These are phyloP conservation scores for Aspergillus campestris DNA, from an alignment of 495 filamentous ascomycete genomes.

Conservation along the genomic window DNA sequence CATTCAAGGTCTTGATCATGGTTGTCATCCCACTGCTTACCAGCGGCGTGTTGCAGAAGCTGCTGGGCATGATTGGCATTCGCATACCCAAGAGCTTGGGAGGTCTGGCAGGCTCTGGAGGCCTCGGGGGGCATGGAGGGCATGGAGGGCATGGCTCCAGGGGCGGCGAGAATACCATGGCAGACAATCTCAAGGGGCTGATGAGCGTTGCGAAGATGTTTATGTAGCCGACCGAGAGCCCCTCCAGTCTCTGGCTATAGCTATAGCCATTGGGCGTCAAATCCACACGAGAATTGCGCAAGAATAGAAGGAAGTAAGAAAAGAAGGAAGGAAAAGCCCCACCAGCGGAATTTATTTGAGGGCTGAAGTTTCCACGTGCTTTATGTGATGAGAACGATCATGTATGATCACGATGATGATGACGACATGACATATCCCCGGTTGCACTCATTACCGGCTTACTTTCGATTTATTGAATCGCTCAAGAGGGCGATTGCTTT, in stretches of 20 bases:
- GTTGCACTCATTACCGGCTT: too few species aligned
- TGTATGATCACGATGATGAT: constrained; percentile 9
- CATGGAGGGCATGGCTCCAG: constrained; percentile 15
- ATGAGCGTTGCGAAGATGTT: constrained; percentile 60
- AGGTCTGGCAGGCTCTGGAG: constrained; percentile 20
- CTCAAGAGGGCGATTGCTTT: too few species aligned
- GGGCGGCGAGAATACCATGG: constrained; percentile 27
- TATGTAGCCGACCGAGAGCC: constrained; percentile 24
- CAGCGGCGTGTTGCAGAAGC: constrained; percentile 63
- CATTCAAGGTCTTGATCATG: constrained; percentile 74
- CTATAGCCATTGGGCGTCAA: not conserved
- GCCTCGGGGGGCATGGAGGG: constrained; percentile 21
- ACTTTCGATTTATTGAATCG: too few species aligned
- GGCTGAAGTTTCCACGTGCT: too few species aligned
- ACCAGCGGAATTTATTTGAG: too few species aligned
- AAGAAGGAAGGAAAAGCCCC: not conserved
- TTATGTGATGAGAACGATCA: too few species aligned
- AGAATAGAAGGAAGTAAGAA: not conserved
- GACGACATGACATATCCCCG: not conserved
- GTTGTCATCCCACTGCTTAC: constrained; percentile 78
- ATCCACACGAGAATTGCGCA: not conserved
- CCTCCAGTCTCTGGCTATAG: too few species aligned
- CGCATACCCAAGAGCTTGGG: constrained; percentile 51
- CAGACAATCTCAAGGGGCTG: constrained; percentile 40
- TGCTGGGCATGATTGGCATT: constrained; percentile 69